phyloP scores from a whole-genome alignment of 345 rosid species.

The Gossypium rotundifolium region DNA sequence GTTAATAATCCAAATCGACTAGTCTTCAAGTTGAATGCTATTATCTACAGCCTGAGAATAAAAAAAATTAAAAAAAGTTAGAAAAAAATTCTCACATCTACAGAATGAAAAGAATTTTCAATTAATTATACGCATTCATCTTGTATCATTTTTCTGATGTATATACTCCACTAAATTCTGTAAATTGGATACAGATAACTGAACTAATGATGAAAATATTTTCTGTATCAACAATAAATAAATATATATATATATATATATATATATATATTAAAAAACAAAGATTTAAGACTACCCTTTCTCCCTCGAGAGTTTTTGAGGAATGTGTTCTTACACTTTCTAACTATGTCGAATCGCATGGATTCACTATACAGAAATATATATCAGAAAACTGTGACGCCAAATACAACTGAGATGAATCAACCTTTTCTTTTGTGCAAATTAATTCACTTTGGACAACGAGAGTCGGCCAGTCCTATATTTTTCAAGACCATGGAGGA shows the following conservation, averaged over 20 bases:
- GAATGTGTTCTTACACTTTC: not conserved
- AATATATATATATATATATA: not conserved
- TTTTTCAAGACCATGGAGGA: not conserved
- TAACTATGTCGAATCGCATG: not conserved
- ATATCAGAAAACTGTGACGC: not conserved
- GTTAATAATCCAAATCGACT: not conserved
- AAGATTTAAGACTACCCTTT: not conserved
- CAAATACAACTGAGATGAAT: not conserved
- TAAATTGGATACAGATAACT: no score
- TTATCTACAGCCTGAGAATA: no score
- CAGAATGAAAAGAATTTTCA: no score
- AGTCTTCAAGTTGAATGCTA: no score
- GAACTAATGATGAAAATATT: not conserved
- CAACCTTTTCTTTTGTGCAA: not conserved
- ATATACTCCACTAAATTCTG: no score
- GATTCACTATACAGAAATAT: conserved; percentile 2
- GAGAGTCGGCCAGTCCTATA: not conserved
- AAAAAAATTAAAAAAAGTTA: no score
- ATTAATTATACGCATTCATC: no score
- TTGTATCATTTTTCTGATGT: no score
- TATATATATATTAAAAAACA: no score
- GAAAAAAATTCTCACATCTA: no score
- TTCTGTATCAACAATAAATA: not conserved
- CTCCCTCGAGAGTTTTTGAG: not conserved
- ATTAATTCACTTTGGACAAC: not conserved